A percentile compares a stretch with the other conserved stretches of the same genome.
Conservation (phyloP, 768 basidiomycete genomes). For the Boletus vermiculosoides region DNA sequence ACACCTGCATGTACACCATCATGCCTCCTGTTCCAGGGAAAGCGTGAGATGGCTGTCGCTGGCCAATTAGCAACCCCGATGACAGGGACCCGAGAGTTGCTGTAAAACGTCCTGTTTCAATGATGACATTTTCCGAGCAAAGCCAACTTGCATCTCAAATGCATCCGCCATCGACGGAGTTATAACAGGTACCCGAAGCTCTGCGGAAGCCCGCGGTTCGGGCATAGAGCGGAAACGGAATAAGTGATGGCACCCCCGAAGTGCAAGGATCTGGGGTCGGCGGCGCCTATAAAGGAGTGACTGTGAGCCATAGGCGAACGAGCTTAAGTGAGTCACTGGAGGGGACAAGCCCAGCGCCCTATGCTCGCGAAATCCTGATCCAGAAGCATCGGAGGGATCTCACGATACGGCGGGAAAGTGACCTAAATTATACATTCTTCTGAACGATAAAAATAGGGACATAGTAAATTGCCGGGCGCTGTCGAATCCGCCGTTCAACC, state of each 20-base stretch:
- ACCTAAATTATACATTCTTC: not conserved
- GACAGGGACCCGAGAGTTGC: not conserved
- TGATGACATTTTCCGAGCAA: not conserved
- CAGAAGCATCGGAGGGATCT: not conserved
- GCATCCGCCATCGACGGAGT: slow-evolving; percentile 31
- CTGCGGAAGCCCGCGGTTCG: slow-evolving; percentile 14
- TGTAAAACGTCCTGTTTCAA: not conserved
- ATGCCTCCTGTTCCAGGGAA: not conserved
- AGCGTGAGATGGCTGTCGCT: not conserved
- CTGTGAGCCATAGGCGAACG: slow-evolving; percentile 2
- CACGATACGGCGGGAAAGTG: not conserved
- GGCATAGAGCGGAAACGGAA: slow-evolving; percentile 20
- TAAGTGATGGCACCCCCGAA: slow-evolving; percentile 8
- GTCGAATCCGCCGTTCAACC: slow-evolving; percentile 2
- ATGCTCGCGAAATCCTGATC: not conserved
- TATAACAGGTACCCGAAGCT: slow-evolving; percentile 13
- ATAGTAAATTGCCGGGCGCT: slow-evolving; percentile 6
- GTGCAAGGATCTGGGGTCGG: not conserved
- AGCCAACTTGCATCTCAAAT: slow-evolving; percentile 11
- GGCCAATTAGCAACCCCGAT: not conserved
- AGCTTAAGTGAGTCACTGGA: not conserved
- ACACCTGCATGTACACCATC: not conserved
- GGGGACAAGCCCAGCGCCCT: not conserved
- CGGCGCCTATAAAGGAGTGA: slow-evolving; percentile 3
- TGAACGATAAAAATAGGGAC: slow-evolving; percentile 4